Base-by-base conservation (phyloP, 441 rosid species). In the Jatropha multifida region DNA sequence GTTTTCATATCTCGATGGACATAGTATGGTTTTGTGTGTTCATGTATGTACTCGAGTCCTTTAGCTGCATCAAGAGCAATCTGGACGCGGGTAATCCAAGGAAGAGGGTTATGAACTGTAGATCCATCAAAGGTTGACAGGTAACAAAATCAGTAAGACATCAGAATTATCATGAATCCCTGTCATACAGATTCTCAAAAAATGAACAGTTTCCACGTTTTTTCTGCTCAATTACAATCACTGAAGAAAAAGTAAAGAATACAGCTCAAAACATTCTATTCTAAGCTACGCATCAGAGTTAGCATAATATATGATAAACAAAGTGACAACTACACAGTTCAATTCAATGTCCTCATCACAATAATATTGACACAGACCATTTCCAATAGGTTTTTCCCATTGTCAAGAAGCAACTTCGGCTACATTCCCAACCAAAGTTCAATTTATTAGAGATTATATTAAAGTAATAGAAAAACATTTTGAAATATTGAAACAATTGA, bases 31-130 rank as follows among this genome's bases (percentile, higher is more conserved):
- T 61, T 76, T 18, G 75, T 78, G 46, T 38, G 65, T 69, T 80
- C 77, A 63, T 83, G 82, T 70, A 78, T 78, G 49, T 80, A 71
- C 72, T 83, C 86, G 7, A 83, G 82, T 60, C 82, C 86, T 71
- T 78, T 80, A 54, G 83, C 83, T 44, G 72, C 80, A 67, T 80
- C 80, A 10, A 76, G 77, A 56, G 80, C 83, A 76, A 80, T 80
- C 76, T 76, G 83, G 40, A 74, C 73, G 4, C 73, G 78, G 4
- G 37, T 77, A 10, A 54, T 41, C 83, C 80, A 83, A 66, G 72
- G 61, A 48, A 83, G 83, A 73, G 86, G 79, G 23, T 76, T 76
- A 41, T 73, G 38, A 46, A 78, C 83, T 82, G 70, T 18, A 48
- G 44, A 74, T 63, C 17, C 40, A 67, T 64, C 67, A 73, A 68